These are phyloP conservation scores for Russula olivacea DNA, from an alignment of 768 basidiomycete genomes.

Conservation along the genomic window DNA sequence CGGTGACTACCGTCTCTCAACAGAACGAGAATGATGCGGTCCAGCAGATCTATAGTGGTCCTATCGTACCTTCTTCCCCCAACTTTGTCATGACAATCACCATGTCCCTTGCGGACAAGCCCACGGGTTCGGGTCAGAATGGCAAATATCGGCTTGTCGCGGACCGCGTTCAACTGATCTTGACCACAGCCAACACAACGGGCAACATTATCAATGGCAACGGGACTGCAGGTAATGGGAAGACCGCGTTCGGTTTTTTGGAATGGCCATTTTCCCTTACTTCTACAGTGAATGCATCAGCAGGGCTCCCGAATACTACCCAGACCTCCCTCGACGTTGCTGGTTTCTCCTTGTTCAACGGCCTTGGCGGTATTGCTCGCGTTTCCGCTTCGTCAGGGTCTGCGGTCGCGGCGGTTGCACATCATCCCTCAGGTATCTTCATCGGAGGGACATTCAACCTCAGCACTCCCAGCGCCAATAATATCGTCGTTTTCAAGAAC, in stretches of 20 bases:
- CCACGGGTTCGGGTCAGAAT: constrained; percentile 54
- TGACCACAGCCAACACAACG: constrained; percentile 51
- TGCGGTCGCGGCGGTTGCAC: constrained; percentile 49
- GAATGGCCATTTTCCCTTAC: constrained; percentile 67
- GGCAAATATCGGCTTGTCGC: constrained; percentile 82
- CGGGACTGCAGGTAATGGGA: constrained; percentile 33
- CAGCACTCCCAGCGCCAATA: constrained; percentile 49
- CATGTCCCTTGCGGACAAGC: constrained; percentile 64
- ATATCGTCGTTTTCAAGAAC: constrained; percentile 67
- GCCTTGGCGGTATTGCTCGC: constrained; percentile 44
- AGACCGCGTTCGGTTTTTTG: constrained; percentile 73
- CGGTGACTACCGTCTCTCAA: constrained; percentile 68
- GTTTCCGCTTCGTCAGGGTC: constrained; percentile 36
- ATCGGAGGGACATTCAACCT: constrained; percentile 74
- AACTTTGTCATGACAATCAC: constrained; percentile 68
- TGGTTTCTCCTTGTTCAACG: constrained; percentile 56
- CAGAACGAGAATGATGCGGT: constrained; percentile 57
- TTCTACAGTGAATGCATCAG: constrained; percentile 51
- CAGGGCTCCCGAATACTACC: constrained; percentile 57
- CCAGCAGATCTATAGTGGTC: constrained; percentile 70
- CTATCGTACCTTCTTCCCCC: constrained; percentile 67
- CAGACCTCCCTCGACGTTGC: constrained; percentile 62
- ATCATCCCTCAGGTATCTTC: constrained; percentile 66
- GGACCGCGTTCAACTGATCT: constrained; percentile 72
- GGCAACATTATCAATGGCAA: constrained; percentile 32